Evolutionary conservation across 2,329 filamentous ascomycete genomes (phyloP).

Genomic region (Phialemonium atrogriseum): DNA sequence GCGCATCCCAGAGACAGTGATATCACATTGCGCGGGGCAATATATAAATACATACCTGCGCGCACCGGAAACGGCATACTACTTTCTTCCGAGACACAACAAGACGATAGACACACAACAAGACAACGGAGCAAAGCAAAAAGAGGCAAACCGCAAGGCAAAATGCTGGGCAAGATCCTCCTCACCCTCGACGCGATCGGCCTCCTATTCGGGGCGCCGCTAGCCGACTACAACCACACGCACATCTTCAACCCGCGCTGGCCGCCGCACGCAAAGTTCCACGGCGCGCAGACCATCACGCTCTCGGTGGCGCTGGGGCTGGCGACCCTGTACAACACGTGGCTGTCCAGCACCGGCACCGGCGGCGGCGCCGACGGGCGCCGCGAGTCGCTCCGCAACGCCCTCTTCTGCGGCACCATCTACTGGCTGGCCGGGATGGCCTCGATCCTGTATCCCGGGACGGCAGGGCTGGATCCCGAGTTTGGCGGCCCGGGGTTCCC

Average conservation of each 20-base stretch:
- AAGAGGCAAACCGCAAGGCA: too few relatives aligned
- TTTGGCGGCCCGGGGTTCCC: constrained; percentile 34
- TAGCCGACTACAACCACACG: constrained; percentile 30
- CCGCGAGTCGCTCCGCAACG: constrained; percentile 22
- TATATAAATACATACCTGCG: too few relatives aligned
- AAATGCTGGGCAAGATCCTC: constrained; percentile 28
- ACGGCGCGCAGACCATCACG: constrained; percentile 32
- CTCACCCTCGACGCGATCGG: constrained; percentile 29
- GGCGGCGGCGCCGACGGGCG: too few relatives aligned
- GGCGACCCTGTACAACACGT: constrained; percentile 29
- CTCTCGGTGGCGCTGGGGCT: constrained; percentile 29
- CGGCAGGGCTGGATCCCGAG: constrained; percentile 32
- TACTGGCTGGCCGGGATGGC: constrained; percentile 33
- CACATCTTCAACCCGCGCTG: constrained; percentile 35
- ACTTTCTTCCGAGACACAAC: constrained; percentile 2
- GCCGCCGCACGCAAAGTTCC: constrained; percentile 39
- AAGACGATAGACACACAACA: constrained; percentile 2
- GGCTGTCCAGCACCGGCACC: background rate
- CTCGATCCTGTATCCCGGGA: constrained; percentile 27
- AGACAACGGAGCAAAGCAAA: background rate
- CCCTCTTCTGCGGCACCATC: constrained; percentile 27
- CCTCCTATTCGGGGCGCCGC: constrained; percentile 27
- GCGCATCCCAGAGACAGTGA: too few relatives aligned
- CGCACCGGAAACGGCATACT: too few relatives aligned
- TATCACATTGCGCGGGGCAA: too few relatives aligned